Evolutionary conservation across 2,329 filamentous ascomycete species (phyloP).

Genomic region (Graphilbum ipis-grandicollis): DNA sequence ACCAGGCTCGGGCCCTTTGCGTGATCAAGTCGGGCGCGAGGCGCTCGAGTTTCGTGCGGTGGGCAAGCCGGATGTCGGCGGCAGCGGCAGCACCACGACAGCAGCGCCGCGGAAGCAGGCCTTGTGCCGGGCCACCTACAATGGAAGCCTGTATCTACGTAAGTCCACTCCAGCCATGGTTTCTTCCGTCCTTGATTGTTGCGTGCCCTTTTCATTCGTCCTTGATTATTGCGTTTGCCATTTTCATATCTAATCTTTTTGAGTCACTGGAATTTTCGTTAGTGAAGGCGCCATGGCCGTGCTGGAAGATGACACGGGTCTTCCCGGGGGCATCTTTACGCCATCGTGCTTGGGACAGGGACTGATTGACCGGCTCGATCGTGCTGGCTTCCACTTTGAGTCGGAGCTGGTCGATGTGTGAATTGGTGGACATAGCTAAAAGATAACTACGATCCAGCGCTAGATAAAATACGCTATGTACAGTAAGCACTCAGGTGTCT

Average conservation of each 20-base stretch:
- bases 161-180: constrained; percentile 15
- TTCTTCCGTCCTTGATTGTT: neutral
- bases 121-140: constrained; percentile 33
- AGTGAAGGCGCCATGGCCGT: constrained; percentile 48
- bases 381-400: constrained; percentile 46
- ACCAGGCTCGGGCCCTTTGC: constrained; percentile 36
- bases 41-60: constrained; percentile 46
- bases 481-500: too few species aligned
- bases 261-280: constrained; percentile 48
- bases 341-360: constrained; percentile 52
- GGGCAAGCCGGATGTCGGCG: constrained; percentile 37
- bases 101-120: constrained; percentile 25
- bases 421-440: too few species aligned
- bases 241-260: constrained; percentile 14
- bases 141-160: constrained; percentile 49
- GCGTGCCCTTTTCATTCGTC: too few species aligned
- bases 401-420: constrained; percentile 18
- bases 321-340: constrained; percentile 54
- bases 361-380: constrained; percentile 44
- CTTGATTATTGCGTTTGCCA: too few species aligned
- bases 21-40: constrained; percentile 37
- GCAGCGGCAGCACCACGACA: constrained; percentile 1
- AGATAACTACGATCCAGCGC: too few species aligned
- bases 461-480: too few species aligned
- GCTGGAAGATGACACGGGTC: constrained; percentile 40